phyloP scores from a whole-genome alignment of 2,329 filamentous ascomycete species.

The Sporothrix luriei region DNA sequence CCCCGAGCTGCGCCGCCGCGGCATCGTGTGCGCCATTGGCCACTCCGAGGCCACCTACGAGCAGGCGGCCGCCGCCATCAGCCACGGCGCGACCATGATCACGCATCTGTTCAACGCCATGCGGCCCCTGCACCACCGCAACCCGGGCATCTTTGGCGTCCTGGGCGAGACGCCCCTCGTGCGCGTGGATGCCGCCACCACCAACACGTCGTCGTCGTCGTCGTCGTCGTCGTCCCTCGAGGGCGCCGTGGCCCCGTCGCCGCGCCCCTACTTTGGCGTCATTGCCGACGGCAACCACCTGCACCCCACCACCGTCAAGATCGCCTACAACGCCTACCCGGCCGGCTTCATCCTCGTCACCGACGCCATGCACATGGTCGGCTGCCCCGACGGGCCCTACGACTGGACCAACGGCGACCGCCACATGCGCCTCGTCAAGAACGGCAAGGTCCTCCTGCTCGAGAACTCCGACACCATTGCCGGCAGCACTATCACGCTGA shows the following conservation, averaged over 20 bases:
- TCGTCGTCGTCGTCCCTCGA: conserved; percentile 41
- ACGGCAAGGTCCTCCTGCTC: conserved; percentile 70
- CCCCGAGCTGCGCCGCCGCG: conserved; percentile 62
- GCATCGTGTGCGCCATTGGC: conserved; percentile 78
- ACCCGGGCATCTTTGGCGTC: conserved; percentile 87
- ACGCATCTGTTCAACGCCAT: conserved; percentile 95
- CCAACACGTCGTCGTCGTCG: too few relatives aligned
- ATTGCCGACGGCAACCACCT: conserved; percentile 91
- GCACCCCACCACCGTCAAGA: conserved; percentile 84
- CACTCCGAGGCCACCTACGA: conserved; percentile 89
- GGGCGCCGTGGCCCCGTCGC: conserved; percentile 51
- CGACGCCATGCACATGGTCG: conserved; percentile 86
- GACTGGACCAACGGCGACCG: conserved; percentile 76
- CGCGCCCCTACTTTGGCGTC: conserved; percentile 79
- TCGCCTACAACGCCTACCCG: conserved; percentile 84
- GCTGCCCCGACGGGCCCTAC: conserved; percentile 80
- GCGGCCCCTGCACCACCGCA: conserved; percentile 85
- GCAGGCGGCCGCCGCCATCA: conserved; percentile 70
- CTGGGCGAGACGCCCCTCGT: conserved; percentile 59
- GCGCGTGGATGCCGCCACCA: conserved; percentile 2
- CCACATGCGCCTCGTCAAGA: conserved; percentile 65
- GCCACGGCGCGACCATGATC: conserved; percentile 81
- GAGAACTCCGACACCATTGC: conserved; percentile 80
- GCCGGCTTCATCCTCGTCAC: conserved; percentile 86
- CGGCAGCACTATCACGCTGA: conserved; percentile 71